Conservation (phyloP, 768 basidiomycete species). For the Panellus pusillus region DNA sequence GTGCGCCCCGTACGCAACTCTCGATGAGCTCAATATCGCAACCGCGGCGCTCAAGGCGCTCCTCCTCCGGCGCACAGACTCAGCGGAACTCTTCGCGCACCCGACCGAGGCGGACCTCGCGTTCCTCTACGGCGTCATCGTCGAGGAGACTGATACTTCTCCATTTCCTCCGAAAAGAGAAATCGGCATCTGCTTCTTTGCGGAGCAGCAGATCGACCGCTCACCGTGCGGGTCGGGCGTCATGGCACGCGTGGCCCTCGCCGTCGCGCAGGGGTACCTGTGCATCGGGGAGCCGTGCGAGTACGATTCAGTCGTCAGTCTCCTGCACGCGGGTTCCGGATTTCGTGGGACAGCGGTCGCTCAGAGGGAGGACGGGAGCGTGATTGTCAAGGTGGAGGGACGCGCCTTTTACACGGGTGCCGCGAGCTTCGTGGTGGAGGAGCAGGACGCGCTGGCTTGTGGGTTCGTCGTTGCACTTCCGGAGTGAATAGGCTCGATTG, state of each 20-base stretch:
- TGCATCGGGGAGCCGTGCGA: slow-evolving; percentile 27
- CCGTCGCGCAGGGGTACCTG: slow-evolving; percentile 30
- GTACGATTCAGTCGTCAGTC: slow-evolving; percentile 37
- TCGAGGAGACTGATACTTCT: slow-evolving; percentile 27
- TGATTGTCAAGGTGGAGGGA: slow-evolving; percentile 32
- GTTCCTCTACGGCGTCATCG: slow-evolving; percentile 39
- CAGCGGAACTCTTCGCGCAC: slow-evolving; percentile 30
- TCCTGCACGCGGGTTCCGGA: slow-evolving; percentile 19
- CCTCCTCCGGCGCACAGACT: slow-evolving; percentile 21
- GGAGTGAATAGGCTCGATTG: background rate
- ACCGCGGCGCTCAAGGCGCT: slow-evolving; percentile 29
- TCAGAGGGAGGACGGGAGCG: background rate
- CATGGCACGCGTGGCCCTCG: slow-evolving; percentile 37
- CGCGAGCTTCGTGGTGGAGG: slow-evolving; percentile 19
- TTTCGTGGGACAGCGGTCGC: slow-evolving; percentile 29
- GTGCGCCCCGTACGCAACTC: background rate
- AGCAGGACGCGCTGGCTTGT: slow-evolving; percentile 15
- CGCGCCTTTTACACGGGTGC: slow-evolving; percentile 33
- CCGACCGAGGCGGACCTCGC: slow-evolving; percentile 33
- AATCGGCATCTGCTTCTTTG: slow-evolving; percentile 37
- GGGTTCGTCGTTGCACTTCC: slow-evolving; percentile 14
- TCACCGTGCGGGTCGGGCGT: slow-evolving; percentile 42
- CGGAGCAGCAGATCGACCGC: slow-evolving; percentile 39
- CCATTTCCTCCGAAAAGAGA: slow-evolving; percentile 9
- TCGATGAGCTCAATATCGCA: slow-evolving; percentile 31